A percentile compares a stretch with the other conserved stretches of the same genome.
Evolutionary conservation across 495 filamentous ascomycete species (phyloP).

Genomic region (Penicillium pancosmium): DNA sequence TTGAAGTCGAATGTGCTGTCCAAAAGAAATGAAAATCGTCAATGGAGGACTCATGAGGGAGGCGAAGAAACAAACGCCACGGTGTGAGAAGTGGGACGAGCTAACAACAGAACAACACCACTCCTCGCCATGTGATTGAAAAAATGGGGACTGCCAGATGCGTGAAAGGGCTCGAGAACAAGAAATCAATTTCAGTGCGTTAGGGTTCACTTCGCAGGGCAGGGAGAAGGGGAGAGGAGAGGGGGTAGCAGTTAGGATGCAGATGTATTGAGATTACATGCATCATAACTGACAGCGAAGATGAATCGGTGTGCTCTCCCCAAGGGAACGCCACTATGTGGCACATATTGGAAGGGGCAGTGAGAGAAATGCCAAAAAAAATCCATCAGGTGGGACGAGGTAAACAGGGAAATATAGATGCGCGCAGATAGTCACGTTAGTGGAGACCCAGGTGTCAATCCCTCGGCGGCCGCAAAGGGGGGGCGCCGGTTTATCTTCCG

Average conservation of each 20-base stretch:
- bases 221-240: neutral
- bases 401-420: slow-evolving; percentile 4
- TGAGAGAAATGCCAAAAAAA: neutral
- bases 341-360: neutral
- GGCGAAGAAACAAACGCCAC: neutral
- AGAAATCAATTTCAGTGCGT: neutral
- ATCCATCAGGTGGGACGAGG: slow-evolving; percentile 1
- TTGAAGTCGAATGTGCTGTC: neutral
- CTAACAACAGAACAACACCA: neutral
- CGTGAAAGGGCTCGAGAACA: neutral
- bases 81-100: slow-evolving; percentile 1
- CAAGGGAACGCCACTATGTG: neutral
- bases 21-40: neutral
- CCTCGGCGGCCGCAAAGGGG: neutral
- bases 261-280: neutral
- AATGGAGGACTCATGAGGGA: neutral
- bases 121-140: neutral
- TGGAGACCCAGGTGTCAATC: neutral
- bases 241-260: neutral
- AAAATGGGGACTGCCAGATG: neutral
- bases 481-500: neutral
- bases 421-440: neutral
- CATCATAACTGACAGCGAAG: neutral
- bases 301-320: neutral
- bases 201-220: neutral